Base-by-base conservation (phyloP, 148 eudicot genomes). In the Rhododendron ovatum region DNA sequence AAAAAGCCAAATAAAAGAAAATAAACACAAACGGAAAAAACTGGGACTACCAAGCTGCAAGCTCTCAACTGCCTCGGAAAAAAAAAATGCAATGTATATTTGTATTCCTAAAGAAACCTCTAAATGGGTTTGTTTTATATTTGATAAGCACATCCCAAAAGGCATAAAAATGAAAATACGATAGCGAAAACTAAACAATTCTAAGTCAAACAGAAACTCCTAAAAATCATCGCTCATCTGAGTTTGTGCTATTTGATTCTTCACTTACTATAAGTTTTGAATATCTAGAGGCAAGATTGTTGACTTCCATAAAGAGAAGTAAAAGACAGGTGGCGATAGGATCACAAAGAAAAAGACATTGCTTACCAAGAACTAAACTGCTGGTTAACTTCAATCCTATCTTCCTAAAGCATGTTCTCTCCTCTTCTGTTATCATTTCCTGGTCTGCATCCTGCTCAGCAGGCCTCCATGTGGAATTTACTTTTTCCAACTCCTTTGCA, bases 351-450 rank as follows among this genome's bases (percentile, higher is more conserved):
- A 69, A 30, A 8, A 35, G 14, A 71, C 9, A 11, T 82, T 86
- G 13, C 92, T 91, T 83, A 97, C 99, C 99, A 78, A 97, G 95
- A 30, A 91, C 93, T 75, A 97, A 88, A 83, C 87, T 89, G 84
- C 90, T 87, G 69, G 88, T 89, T 92, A 89, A 91, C 91, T 89
- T 97, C 88, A 94, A 75, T 80, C 94, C 96, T 79, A 97, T 93
- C 87, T 92, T 91, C 86, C 94, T 89, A 41, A 93, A 91, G 89
- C 96, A 95, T 74, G 80, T 92, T 85, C 98, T 93, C 89, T 97
- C 99, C 91, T 97, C 99, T 69, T 91, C 90, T 28, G 99, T 91
- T 43, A 97, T 88, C 86, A 93, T 85, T 90, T 97, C 99, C 84
- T 89, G 90, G 87, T 97, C 99, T 55, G 87, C 88, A 61, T 94